Evolutionary conservation across 2,329 filamentous ascomycete species (phyloP).

Genomic region (Colletotrichum tofieldiae): DNA sequence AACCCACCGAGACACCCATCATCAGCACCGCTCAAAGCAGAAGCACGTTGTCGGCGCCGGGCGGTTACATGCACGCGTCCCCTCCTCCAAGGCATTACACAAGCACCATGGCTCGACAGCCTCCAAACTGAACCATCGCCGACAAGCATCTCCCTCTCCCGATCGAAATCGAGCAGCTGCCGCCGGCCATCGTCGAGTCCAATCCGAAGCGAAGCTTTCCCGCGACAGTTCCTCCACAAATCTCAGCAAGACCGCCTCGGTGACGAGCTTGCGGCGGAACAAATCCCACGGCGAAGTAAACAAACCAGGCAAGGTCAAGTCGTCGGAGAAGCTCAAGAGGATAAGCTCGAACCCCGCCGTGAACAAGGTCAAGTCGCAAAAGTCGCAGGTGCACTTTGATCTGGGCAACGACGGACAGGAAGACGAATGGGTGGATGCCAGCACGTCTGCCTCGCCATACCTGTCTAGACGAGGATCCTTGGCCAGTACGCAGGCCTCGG

Average conservation of each 20-base stretch:
- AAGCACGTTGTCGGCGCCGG: conserved; percentile 63
- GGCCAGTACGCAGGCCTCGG: conserved; percentile 62
- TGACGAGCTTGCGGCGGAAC: conserved; percentile 72
- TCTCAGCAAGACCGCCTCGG: conserved; percentile 69
- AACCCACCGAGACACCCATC: conserved; percentile 48
- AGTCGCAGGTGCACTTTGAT: conserved; percentile 74
- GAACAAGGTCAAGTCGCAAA: conserved; percentile 59
- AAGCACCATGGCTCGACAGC: conserved; percentile 57
- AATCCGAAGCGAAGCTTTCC: conserved; percentile 62
- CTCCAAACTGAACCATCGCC: conserved; percentile 58
- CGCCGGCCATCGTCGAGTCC: conserved; percentile 48
- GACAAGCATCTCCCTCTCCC: conserved; percentile 61
- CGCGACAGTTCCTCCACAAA: conserved; percentile 61
- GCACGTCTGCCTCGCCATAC: conserved; percentile 74
- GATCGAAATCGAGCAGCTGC: conserved; percentile 51
- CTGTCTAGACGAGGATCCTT: conserved; percentile 60
- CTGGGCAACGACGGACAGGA: conserved; percentile 68
- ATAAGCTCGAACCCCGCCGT: conserved; percentile 66
- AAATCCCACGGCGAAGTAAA: conserved; percentile 71
- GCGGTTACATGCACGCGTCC: conserved; percentile 67
- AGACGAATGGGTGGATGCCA: conserved; percentile 79
- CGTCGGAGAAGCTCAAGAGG: conserved; percentile 68
- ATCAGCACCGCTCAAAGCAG: conserved; percentile 48
- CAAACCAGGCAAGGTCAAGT: conserved; percentile 62
- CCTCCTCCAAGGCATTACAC: conserved; percentile 67